Evolutionary conservation across 257 asterid species (phyloP).

Genomic region (Gardenia jasminoides): DNA sequence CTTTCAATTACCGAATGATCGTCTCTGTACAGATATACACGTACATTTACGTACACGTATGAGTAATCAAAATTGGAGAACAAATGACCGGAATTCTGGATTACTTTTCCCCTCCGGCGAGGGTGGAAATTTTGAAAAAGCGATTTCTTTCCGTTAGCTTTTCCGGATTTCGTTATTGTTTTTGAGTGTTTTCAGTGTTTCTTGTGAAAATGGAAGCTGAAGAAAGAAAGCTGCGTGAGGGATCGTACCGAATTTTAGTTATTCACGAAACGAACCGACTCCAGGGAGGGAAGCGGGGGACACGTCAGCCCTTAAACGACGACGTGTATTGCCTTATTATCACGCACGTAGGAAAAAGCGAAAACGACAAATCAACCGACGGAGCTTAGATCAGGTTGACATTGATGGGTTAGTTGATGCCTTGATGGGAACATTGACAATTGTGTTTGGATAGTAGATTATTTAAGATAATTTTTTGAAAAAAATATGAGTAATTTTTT

Average conservation of each 20-base stretch:
- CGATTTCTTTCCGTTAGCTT: background rate
- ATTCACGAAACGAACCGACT: slow-evolving; percentile 2
- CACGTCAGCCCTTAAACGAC: slow-evolving; percentile 25
- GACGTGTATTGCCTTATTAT: slow-evolving; percentile 5
- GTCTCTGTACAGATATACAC: background rate
- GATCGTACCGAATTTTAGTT: background rate
- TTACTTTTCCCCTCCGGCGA: background rate
- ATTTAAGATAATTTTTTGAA: too few species aligned
- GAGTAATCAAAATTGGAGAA: too few species aligned
- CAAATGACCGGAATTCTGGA: background rate
- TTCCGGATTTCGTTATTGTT: background rate
- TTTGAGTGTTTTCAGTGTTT: background rate
- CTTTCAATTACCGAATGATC: background rate
- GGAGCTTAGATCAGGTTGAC: background rate
- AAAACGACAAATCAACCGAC: background rate
- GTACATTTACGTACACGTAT: background rate
- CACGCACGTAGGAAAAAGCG: background rate
- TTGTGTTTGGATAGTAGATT: too few species aligned
- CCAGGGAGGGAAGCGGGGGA: background rate
- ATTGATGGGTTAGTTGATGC: too few species aligned
- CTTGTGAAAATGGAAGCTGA: background rate
- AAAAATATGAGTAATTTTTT: too few species aligned
- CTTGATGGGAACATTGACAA: too few species aligned
- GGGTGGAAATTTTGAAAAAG: background rate
- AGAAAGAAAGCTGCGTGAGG: background rate